These are phyloP conservation scores for Thermomucor indicae-seudaticae DNA, from an alignment of 371 early-diverging fungal genomes.

Conservation along the genomic window DNA sequence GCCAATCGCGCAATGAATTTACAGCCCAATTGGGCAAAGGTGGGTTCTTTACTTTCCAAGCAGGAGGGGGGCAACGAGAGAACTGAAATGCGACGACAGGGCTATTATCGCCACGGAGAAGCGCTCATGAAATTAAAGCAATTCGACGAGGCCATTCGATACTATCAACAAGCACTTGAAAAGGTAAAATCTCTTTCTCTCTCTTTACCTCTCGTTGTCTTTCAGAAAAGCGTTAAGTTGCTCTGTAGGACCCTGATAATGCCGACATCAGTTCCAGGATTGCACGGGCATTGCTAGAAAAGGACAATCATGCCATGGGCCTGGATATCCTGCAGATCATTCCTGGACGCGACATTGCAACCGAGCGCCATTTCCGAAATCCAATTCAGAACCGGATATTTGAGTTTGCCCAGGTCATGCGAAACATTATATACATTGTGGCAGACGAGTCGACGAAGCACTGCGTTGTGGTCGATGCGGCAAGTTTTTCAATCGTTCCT, in stretches of 20 bases:
- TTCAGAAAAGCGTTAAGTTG: too few species aligned
- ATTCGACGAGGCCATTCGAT: conserved; percentile 57
- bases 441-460: conserved; percentile 61
- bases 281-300: conserved; percentile 49
- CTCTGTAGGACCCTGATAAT: conserved; percentile 50
- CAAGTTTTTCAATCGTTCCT: conserved; percentile 10
- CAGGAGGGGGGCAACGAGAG: neutral
- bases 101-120: conserved; percentile 72
- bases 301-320: conserved; percentile 54
- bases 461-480: conserved; percentile 80
- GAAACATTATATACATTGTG: conserved; percentile 78
- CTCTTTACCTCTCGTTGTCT: too few species aligned
- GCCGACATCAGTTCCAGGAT: conserved; percentile 47
- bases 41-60: conserved; percentile 10
- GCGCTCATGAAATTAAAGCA: conserved; percentile 51
- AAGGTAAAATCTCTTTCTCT: conserved; percentile 31
- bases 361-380: conserved; percentile 34
- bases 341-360: conserved; percentile 69
- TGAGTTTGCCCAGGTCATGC: conserved; percentile 77
- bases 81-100: conserved; percentile 31
- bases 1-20: conserved; percentile 54
- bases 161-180: conserved; percentile 50
- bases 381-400: conserved; percentile 75
- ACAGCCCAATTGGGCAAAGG: conserved; percentile 75
- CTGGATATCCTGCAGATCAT: conserved; percentile 64